Evolutionary conservation across 495 filamentous ascomycete species (phyloP), one percentile per base, ranked within the genome.

Genomic region (Penicillium paxilli): DNA sequence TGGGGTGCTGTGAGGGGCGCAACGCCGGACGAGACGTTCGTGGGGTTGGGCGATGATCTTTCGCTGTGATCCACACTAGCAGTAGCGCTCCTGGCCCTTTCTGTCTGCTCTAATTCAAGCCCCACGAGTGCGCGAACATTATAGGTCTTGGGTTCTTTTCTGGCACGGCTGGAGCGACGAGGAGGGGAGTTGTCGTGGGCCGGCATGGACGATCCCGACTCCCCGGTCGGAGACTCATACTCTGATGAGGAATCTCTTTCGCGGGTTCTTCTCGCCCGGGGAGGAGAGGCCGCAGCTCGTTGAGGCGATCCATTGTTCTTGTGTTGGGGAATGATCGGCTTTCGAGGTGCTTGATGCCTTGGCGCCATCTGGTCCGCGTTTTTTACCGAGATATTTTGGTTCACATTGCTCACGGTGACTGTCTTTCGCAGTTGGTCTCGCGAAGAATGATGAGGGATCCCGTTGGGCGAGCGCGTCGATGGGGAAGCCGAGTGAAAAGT

Each of bases 141-240:
- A 25, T 62, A 62, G 2, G 51, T 62, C n/a, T 7, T 19, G 1
- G 59, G 59, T 25, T 42, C 42, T 1, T 44, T 53, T 35, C 51
- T 51, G 16, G 54, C 3, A 22, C 59, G 51, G 19, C 19, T 19
- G 24, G 59, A 62, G 3, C 59, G 54, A 1, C 59, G 55, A n/a
- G 19, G 26, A 32, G 6, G 17, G 19, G 20, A 12, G 6, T 3
- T 12, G n/a, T 21, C 12, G 10, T 28, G 12, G 20, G 8, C 20
- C 4, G 24, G 28, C 10, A 28, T 25, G 5, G 44, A 33, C n/a
- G 54, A 52, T 4, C 22, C 16, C 1, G 52, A 40, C 16, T 49
- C 46, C 16, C 8, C 40, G 21, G 26, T 33, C 26, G 52, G 44
- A 20, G 57, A 55, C 47, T 19, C 14, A 16, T 38, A 38, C 17